Conservation (phyloP, 1,139 yeast genomes). For the Nadsonia commutata region DNA sequence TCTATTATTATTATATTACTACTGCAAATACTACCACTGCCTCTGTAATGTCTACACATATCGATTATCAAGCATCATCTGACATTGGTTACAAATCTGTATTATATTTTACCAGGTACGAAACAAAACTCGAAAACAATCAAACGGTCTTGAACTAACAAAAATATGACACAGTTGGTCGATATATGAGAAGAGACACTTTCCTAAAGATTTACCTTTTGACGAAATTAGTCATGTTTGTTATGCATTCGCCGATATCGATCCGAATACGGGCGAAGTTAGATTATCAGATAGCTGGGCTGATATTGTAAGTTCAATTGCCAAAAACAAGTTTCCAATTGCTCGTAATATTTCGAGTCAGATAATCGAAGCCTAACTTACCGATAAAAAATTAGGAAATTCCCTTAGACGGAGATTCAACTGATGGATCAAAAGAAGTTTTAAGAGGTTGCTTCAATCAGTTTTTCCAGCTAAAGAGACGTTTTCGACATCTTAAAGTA, state of each 20-base stretch:
- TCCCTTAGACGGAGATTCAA: slow-evolving; percentile 9
- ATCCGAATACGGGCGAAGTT: slow-evolving; percentile 38
- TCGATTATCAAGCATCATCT: no score
- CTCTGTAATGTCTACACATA: no score
- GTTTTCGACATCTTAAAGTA: slow-evolving; percentile 38
- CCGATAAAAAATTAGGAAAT: slow-evolving; percentile 13
- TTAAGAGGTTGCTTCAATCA: slow-evolving; percentile 41
- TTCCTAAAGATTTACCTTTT: slow-evolving; percentile 52
- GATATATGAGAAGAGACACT: slow-evolving; percentile 46
- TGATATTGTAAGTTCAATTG: slow-evolving; percentile 31
- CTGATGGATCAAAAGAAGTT: slow-evolving; percentile 14
- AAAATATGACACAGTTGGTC: slow-evolving; percentile 41
- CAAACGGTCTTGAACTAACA: not conserved
- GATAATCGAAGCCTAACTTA: slow-evolving; percentile 11
- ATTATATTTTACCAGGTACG: not conserved
- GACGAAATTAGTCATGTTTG: slow-evolving; percentile 48
- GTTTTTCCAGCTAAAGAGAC: slow-evolving; percentile 34
- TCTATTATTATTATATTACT: no score
- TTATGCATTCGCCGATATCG: slow-evolving; percentile 61
- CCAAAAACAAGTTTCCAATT: no score
- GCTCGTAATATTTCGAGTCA: not conserved
- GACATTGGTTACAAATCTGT: not conserved
- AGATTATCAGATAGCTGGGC: slow-evolving; percentile 53
- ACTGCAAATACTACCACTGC: no score
- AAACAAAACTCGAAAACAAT: not conserved